Evolutionary conservation across 371 early-diverging fungal species (phyloP).

Genomic region (Rhizopus stolonifer): DNA sequence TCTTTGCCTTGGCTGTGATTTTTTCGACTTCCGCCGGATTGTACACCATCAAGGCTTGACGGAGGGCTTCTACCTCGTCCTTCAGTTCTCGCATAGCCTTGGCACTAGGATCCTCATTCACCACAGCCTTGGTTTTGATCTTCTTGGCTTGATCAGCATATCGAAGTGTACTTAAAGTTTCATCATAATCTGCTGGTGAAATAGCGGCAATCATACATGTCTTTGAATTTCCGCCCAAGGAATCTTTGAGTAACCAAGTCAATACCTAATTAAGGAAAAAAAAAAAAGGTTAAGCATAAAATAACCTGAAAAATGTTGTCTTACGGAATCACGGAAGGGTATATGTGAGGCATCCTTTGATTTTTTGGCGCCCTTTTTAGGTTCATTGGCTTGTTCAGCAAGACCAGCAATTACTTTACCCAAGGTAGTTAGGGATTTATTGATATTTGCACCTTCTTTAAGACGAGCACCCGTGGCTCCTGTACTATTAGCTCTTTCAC

Average conservation of each 20-base stretch:
- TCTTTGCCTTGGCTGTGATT: conserved; percentile 17
- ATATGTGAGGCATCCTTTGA: conserved; percentile 52
- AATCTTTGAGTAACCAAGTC: conserved; percentile 91
- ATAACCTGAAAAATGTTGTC: background rate
- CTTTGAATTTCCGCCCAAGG: conserved; percentile 88
- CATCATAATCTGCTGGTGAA: conserved; percentile 75
- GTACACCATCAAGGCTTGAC: conserved; percentile 58
- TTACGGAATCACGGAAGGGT: conserved; percentile 84
- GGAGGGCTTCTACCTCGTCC: conserved; percentile 73
- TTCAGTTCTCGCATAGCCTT: conserved; percentile 78
- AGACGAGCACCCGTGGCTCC: conserved; percentile 90
- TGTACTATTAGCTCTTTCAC: conserved; percentile 92
- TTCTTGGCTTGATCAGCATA: conserved; percentile 91
- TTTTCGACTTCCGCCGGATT: conserved; percentile 49
- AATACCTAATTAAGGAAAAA: conserved; percentile 53
- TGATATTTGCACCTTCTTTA: conserved; percentile 97
- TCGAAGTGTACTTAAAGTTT: conserved; percentile 89
- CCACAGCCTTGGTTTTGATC: conserved; percentile 84
- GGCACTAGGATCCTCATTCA: conserved; percentile 86
- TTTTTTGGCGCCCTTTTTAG: conserved; percentile 48
- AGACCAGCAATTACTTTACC: conserved; percentile 96
- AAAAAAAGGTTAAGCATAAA: background rate
- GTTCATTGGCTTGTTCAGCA: conserved; percentile 60
- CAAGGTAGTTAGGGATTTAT: conserved; percentile 90
- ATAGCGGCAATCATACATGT: conserved; percentile 89